Conservation (phyloP, 2,329 filamentous ascomycete genomes). For the Thielaviopsis punctulata region DNA sequence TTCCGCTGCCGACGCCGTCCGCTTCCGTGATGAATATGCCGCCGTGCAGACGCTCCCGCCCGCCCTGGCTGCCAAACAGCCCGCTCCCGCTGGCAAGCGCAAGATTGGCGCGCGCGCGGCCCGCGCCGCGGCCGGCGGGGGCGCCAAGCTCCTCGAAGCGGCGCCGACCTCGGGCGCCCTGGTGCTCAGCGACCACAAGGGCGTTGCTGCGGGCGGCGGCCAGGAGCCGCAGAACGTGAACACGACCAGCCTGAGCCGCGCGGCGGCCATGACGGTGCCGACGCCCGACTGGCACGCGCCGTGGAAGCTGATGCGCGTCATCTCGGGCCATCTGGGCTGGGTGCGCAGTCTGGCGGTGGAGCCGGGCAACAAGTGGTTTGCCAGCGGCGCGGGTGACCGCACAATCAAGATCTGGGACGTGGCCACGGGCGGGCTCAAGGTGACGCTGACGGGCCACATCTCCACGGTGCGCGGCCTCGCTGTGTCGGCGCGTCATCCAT, state of each 20-base stretch:
- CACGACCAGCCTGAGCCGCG: constrained; percentile 16
- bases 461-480: constrained; percentile 84
- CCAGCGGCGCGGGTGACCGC: constrained; percentile 81
- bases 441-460: constrained; percentile 88
- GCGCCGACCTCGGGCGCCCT: constrained; percentile 19
- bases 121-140: constrained; percentile 18
- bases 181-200: neutral
- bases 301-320: constrained; percentile 96
- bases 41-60: constrained; percentile 61
- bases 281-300: constrained; percentile 94
- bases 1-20: constrained; percentile 18
- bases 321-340: constrained; percentile 93
- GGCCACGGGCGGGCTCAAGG: constrained; percentile 63
- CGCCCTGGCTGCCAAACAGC: constrained; percentile 63
- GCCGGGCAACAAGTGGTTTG: constrained; percentile 95
- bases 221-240: constrained; percentile 7
- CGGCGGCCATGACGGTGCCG: constrained; percentile 23
- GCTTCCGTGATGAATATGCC: constrained; percentile 59
- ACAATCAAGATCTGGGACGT: constrained; percentile 99
- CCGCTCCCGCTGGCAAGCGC: constrained; percentile 20
- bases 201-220: constrained; percentile 10
- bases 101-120: constrained; percentile 3
- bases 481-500: constrained; percentile 83
- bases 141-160: constrained; percentile 24
- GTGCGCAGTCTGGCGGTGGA: constrained; percentile 80